Evolutionary conservation across 2,329 filamentous ascomycete genomes (phyloP).

Genomic region (Aspergillus candidus): DNA sequence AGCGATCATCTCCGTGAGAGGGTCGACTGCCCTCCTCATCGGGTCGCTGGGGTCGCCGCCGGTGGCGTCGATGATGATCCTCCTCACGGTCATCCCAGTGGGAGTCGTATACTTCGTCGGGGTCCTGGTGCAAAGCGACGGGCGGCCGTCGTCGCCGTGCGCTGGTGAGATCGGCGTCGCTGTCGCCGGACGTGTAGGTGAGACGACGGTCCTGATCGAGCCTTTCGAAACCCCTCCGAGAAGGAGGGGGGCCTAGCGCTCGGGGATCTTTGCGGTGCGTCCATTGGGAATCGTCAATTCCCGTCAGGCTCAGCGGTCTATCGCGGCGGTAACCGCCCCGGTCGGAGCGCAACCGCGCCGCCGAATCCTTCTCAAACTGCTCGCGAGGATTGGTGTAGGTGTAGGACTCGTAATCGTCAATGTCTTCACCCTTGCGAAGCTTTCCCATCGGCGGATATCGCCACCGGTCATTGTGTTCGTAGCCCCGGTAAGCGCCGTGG

Average conservation of each 20-base stretch:
- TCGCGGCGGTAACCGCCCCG: conserved; percentile 20
- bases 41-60: conserved; percentile 25
- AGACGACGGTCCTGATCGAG: conserved; percentile 25
- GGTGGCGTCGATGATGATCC: conserved; percentile 30
- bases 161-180: conserved; percentile 32
- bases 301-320: conserved; percentile 37
- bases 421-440: conserved; percentile 30
- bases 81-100: conserved; percentile 42
- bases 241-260: conserved; percentile 32
- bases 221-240: conserved; percentile 34
- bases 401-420: conserved; percentile 39
- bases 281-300: conserved; percentile 30
- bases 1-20: conserved; percentile 17
- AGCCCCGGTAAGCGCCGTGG: conserved; percentile 21
- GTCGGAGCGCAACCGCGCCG: conserved; percentile 29
- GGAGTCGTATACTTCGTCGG: conserved; percentile 38
- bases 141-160: conserved; percentile 33
- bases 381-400: conserved; percentile 45
- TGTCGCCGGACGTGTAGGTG: conserved; percentile 19
- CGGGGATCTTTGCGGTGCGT: conserved; percentile 23
- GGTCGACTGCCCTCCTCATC: conserved; percentile 16
- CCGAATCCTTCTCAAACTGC: conserved; percentile 43
- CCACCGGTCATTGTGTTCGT: conserved; percentile 19
- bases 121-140: conserved; percentile 44
- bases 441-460: conserved; percentile 26